Conservation (phyloP, 163 green algal genomes). For the Coccomyxa subellipsoidea region DNA sequence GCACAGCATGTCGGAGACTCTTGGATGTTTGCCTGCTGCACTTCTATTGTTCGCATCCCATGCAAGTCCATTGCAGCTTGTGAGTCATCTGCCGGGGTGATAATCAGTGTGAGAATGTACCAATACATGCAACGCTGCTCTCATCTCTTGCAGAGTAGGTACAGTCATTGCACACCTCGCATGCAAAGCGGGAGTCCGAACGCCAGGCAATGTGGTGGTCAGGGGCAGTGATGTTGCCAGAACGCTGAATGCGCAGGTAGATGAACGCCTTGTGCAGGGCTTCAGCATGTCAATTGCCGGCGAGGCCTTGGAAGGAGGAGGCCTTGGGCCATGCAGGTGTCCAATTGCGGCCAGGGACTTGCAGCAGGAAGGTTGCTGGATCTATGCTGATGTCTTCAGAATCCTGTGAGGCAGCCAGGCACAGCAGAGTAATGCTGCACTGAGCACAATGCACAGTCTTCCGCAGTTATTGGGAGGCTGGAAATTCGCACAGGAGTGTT, state of each 20-base stretch:
- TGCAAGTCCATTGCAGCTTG: too few relatives aligned
- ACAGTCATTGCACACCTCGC: slow-evolving; percentile 14
- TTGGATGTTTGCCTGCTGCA: too few relatives aligned
- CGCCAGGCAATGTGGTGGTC: slow-evolving; percentile 31
- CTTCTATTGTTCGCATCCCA: too few relatives aligned
- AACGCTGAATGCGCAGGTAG: slow-evolving; percentile 35
- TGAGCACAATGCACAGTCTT: too few relatives aligned
- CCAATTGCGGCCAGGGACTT: neutral
- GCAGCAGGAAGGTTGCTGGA: neutral
- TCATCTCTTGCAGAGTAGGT: too few relatives aligned
- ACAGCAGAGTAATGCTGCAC: neutral
- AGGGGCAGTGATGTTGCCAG: slow-evolving; percentile 19
- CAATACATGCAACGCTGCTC: too few relatives aligned
- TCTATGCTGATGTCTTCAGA: neutral
- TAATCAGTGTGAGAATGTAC: too few relatives aligned
- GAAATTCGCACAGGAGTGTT: too few relatives aligned
- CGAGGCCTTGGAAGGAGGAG: neutral
- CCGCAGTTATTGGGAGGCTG: too few relatives aligned
- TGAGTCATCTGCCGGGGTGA: too few relatives aligned
- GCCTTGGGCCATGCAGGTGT: neutral
- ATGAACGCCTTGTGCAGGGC: slow-evolving; percentile 37
- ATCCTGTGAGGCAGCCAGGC: neutral
- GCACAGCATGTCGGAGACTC: too few relatives aligned
- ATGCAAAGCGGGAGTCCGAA: slow-evolving; percentile 31
- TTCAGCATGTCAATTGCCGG: slow-evolving; percentile 29